Percentiles rank a stretch among this genome's conserved stretches.
Evolutionary conservation across 2,329 filamentous ascomycete species (phyloP).

Genomic region (Epichloe gansuensis): DNA sequence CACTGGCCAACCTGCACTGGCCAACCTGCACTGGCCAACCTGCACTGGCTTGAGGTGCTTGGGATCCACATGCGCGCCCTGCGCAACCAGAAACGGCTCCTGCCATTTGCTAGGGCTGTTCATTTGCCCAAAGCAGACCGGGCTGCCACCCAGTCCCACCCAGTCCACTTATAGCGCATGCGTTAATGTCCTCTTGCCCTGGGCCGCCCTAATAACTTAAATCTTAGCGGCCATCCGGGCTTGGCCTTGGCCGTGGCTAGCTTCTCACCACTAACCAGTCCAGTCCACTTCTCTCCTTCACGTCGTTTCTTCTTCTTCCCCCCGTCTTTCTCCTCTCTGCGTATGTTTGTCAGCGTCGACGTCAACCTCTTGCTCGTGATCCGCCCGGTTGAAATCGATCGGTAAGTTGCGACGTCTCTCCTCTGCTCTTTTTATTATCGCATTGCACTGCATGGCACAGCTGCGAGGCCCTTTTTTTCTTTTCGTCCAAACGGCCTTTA

Average conservation of each 20-base stretch:
- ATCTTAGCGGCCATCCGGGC: too few species aligned
- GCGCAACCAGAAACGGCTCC: not conserved
- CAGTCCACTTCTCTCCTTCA: not conserved
- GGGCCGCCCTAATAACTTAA: too few species aligned
- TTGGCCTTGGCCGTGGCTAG: not conserved
- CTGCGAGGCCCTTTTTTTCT: not conserved
- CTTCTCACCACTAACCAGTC: not conserved
- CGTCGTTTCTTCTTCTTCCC: not conserved
- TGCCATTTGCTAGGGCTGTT: not conserved
- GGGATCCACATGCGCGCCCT: not conserved
- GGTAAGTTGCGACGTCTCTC: slow-evolving; percentile 1
- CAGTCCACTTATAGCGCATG: too few species aligned
- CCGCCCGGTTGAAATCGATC: not conserved
- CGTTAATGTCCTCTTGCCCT: too few species aligned
- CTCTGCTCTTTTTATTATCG: not conserved
- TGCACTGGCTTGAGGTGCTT: not conserved
- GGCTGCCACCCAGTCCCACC: too few species aligned
- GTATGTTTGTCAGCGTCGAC: not conserved
- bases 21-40: too few species aligned
- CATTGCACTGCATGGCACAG: not conserved
- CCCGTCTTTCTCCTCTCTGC: not conserved
- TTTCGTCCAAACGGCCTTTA: not conserved
- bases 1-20: too few species aligned
- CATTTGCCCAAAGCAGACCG: too few species aligned
- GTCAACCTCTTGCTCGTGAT: slow-evolving; percentile 1